These are phyloP conservation scores for Hyparrhenia diplandra DNA, from an alignment of 176 grass and related monocot species.

Conservation along the genomic window DNA sequence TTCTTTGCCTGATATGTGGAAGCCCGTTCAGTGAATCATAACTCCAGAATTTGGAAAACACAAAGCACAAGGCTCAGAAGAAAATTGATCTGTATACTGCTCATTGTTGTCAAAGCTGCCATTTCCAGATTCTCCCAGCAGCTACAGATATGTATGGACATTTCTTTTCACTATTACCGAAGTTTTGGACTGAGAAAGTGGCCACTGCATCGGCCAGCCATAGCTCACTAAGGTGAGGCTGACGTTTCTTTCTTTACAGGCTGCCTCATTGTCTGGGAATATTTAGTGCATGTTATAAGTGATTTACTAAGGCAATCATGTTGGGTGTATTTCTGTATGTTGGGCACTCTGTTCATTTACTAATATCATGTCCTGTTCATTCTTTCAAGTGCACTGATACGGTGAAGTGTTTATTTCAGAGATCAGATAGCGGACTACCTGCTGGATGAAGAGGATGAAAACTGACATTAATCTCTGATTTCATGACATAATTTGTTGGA, in stretches of 20 bases:
- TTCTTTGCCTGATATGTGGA: slow-evolving; percentile 66
- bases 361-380: slow-evolving; percentile 16
- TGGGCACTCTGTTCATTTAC: slow-evolving; percentile 5
- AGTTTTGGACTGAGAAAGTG: slow-evolving; percentile 53
- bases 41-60: slow-evolving; percentile 51
- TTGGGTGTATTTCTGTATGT: slow-evolving; percentile 5
- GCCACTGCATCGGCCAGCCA: slow-evolving; percentile 26
- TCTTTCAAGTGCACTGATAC: slow-evolving; percentile 22
- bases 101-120: slow-evolving; percentile 82
- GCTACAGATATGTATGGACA: slow-evolving; percentile 29
- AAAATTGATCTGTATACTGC: slow-evolving; percentile 49
- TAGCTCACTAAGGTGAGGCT: slow-evolving; percentile 55
- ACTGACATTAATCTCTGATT: slow-evolving; percentile 27
- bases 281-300: slow-evolving; percentile 10
- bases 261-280: slow-evolving; percentile 24
- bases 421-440: slow-evolving; percentile 69
- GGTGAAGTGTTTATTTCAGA: slow-evolving; percentile 44
- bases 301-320: slow-evolving; percentile 22
- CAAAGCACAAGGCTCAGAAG: slow-evolving; percentile 40
- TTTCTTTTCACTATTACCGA: slow-evolving; percentile 74
- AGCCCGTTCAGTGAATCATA: slow-evolving; percentile 78
- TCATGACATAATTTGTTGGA: background rate
- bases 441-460: slow-evolving; percentile 44
- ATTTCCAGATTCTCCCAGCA: slow-evolving; percentile 74
- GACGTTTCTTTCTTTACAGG: slow-evolving; percentile 1